These are phyloP conservation scores for Tetracladium marchalianum DNA, from an alignment of 495 filamentous ascomycete species.

Conservation along the genomic window DNA sequence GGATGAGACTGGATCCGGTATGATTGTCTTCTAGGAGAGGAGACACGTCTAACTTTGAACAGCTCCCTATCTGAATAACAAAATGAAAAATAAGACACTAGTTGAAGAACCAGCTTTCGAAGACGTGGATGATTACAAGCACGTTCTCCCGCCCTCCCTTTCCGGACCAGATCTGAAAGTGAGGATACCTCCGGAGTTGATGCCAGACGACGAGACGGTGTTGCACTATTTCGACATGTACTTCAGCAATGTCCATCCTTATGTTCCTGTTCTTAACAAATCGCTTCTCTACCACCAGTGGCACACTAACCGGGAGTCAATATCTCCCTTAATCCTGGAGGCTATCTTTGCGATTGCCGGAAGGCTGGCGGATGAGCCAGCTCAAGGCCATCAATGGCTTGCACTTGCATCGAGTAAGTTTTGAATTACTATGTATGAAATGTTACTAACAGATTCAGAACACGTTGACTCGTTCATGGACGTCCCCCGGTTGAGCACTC, in stretches of 20 bases:
- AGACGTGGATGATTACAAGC: slow-evolving; percentile 57
- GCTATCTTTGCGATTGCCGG: slow-evolving; percentile 93
- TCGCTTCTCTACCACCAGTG: slow-evolving; percentile 83
- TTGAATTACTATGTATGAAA: neutral
- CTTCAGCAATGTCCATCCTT: slow-evolving; percentile 88
- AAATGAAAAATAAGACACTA: slow-evolving; percentile 42
- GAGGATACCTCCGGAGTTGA: slow-evolving; percentile 85
- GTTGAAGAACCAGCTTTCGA: slow-evolving; percentile 72
- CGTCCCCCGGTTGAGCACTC: slow-evolving; percentile 82
- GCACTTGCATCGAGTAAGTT: slow-evolving; percentile 79
- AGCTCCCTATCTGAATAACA: slow-evolving; percentile 83
- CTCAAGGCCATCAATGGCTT: slow-evolving; percentile 87
- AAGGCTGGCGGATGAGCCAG: slow-evolving; percentile 69
- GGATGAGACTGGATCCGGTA: slow-evolving; percentile 81
- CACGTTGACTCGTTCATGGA: slow-evolving; percentile 97
- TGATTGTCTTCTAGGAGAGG: slow-evolving; percentile 19
- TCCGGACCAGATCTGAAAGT: slow-evolving; percentile 63
- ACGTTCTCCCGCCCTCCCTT: slow-evolving; percentile 51
- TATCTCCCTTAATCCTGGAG: slow-evolving; percentile 88
- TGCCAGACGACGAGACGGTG: slow-evolving; percentile 80
- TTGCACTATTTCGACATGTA: slow-evolving; percentile 86
- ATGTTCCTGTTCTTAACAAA: slow-evolving; percentile 88
- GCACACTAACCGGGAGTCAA: slow-evolving; percentile 72
- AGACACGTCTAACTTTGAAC: slow-evolving; percentile 6
- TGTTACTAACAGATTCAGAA: slow-evolving; percentile 40